Evolutionary conservation across 2,329 filamentous ascomycete genomes (phyloP).

Genomic region (Ophidiomyces ophidiicola): DNA sequence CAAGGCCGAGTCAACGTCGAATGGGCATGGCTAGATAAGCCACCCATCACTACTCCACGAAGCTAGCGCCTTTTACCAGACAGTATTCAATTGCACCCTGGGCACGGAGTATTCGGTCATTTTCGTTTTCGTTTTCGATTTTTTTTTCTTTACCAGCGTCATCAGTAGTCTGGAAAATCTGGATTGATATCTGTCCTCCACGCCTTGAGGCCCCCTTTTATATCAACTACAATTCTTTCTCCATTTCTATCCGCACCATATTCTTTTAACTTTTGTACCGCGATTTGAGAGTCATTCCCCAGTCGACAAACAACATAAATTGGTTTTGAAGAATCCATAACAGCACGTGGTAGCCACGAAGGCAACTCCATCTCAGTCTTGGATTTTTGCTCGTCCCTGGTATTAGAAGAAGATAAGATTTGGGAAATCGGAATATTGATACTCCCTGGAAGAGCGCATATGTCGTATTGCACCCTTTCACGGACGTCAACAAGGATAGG

Average conservation of each 20-base stretch:
- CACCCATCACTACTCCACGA: constrained; percentile 19
- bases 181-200: constrained; percentile 34
- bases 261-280: constrained; percentile 32
- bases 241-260: constrained; percentile 26
- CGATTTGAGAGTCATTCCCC: constrained; percentile 40
- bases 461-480: constrained; percentile 70
- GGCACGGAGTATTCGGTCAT: no score
- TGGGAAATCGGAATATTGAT: constrained; percentile 45
- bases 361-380: not conserved
- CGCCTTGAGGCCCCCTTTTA: constrained; percentile 33
- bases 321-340: constrained; percentile 14
- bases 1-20: constrained; percentile 38
- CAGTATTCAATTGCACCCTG: no score
- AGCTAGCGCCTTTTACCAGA: not conserved
- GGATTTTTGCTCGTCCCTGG: not conserved
- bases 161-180: constrained; percentile 33
- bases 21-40: constrained; percentile 40
- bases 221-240: constrained; percentile 29
- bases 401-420: constrained; percentile 24
- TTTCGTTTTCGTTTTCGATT: no score
- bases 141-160: no score
- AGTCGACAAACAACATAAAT: constrained; percentile 38
- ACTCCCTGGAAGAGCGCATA: constrained; percentile 63
- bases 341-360: constrained; percentile 4
- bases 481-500: constrained; percentile 69